Percentiles rank a stretch among this genome's conserved stretches.
phyloP scores from a whole-genome alignment of 2,329 filamentous ascomycete species.

The Penicillium sp. region DNA sequence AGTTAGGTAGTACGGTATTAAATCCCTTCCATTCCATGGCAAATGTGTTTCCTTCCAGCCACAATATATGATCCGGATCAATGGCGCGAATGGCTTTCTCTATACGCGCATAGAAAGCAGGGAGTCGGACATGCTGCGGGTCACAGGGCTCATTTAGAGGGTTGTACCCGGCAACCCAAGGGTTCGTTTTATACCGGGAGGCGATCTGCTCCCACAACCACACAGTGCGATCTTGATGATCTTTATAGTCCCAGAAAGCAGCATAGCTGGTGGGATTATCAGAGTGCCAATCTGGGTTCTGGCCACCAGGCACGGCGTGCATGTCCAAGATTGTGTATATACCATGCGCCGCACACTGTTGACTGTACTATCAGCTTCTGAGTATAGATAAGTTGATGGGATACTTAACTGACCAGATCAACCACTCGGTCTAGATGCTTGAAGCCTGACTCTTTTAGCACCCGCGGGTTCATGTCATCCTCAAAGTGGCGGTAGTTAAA shows the following conservation, averaged over 20 bases:
- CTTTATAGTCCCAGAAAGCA: conserved; percentile 53
- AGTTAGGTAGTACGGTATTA: conserved; percentile 44
- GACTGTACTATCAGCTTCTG: neutral
- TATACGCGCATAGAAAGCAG: conserved; percentile 48
- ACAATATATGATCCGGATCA: conserved; percentile 50
- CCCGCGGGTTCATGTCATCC: conserved; percentile 49
- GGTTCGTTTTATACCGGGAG: conserved; percentile 45
- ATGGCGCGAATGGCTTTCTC: conserved; percentile 49
- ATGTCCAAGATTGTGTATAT: conserved; percentile 56
- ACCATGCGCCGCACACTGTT: conserved; percentile 45
- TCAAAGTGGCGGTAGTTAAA: conserved; percentile 61
- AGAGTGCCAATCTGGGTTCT: conserved; percentile 54
- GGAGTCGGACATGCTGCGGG: conserved; percentile 47
- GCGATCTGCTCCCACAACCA: conserved; percentile 54
- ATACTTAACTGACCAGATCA: conserved; percentile 33
- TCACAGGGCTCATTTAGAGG: conserved; percentile 55
- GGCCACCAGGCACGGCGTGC: conserved; percentile 51
- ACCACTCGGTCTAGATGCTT: conserved; percentile 51
- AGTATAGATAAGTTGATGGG: neutral
- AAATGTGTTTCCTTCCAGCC: conserved; percentile 48
- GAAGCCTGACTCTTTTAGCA: conserved; percentile 48
- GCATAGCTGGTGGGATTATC: conserved; percentile 50
- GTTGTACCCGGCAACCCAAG: conserved; percentile 55
- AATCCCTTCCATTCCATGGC: conserved; percentile 49
- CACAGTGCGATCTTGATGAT: conserved; percentile 52